phyloP scores from a whole-genome alignment of 1,284 basidiomycete genomes.

The Cutaneotrichosporon cavernicola region DNA sequence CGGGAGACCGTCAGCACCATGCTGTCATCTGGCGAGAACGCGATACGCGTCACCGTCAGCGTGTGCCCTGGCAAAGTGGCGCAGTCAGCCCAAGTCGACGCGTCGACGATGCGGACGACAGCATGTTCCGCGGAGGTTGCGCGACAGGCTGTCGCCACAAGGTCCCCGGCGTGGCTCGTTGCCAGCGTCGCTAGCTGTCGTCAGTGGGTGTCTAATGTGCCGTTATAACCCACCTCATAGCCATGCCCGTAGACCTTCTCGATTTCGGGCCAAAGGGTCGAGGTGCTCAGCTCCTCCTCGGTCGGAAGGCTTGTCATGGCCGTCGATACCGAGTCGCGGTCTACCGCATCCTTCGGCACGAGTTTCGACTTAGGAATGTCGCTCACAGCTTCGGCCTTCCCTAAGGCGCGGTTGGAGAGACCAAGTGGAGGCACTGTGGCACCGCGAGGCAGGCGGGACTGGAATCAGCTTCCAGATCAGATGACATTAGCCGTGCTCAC shows the following conservation, averaged over 20 bases:
- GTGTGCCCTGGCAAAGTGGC: conserved; percentile 65
- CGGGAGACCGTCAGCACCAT: conserved; percentile 80
- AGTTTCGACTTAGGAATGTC: conserved; percentile 20
- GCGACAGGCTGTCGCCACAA: conserved; percentile 90
- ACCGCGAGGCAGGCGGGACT: conserved; percentile 51
- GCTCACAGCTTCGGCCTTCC: conserved; percentile 57
- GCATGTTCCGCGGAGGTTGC: conserved; percentile 85
- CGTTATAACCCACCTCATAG: conserved; percentile 68
- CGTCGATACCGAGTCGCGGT: conserved; percentile 49
- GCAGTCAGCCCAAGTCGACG: conserved; percentile 67
- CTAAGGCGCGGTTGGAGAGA: conserved; percentile 71
- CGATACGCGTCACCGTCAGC: conserved; percentile 84
- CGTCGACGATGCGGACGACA: conserved; percentile 78
- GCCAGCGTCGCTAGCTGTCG: conserved; percentile 71
- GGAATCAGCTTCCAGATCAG: neutral
- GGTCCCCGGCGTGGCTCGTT: conserved; percentile 64
- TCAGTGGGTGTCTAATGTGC: neutral
- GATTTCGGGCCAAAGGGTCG: conserved; percentile 93
- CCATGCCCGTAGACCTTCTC: conserved; percentile 98
- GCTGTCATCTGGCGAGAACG: conserved; percentile 79
- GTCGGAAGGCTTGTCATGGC: conserved; percentile 54
- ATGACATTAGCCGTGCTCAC: conserved; percentile 2
- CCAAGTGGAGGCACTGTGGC: conserved; percentile 75
- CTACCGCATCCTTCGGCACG: conserved; percentile 35
- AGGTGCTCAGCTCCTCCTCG: conserved; percentile 66